Base-by-base conservation (phyloP, 345 rosid genomes). In the Corchorus capsularis region DNA sequence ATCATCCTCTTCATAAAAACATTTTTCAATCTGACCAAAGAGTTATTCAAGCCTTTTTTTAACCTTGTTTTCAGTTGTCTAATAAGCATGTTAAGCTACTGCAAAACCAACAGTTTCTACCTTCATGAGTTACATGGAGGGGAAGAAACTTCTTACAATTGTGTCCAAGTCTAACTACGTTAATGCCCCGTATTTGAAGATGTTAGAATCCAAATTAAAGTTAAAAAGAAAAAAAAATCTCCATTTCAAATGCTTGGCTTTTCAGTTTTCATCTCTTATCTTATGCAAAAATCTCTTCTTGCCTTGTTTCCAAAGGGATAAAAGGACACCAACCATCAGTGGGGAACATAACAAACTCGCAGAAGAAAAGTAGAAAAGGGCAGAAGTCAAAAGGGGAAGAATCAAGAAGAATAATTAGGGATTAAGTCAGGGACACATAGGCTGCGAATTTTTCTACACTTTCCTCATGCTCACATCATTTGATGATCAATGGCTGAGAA, bases 271-370 rank as follows among this genome's bases (percentile, higher is more conserved):
- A 39, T 39, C 4, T 39, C 43, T 39, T 39, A 39, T 39, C 43
- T 39, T 39, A 3, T 39, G 43, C 6, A 63, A 63, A 49, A 39
- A 3, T 4, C 27, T 1, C 27, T 27, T 27, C 27, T 27, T 27
- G 27, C 27, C 27, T 27, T 27, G 27, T 27, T 27, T 27, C 27
- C 27, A 1, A 27, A 27, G 27, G 27, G 27, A 27, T 27, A 27
- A 27, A 39, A 63, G 39, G 68, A 35, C 12, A 63, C 19, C 9
- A 37, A 16, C 49, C 15, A 9, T 17, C 9, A 63, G 15, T 37
- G 46, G 46, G 67, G 67, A 63, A 16, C 67, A 63, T 37, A 63
- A 63, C 46, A 35, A 63, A 63, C 22, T 7, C 17, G 57, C 37
- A 62, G 34, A 63, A 62, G 34, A 53, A 17, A 52, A 19, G 13